Evolutionary conservation across 495 filamentous ascomycete genomes (phyloP), one percentile per base, ranked within the genome.

Genomic region (Talaromyces stipitatus): DNA sequence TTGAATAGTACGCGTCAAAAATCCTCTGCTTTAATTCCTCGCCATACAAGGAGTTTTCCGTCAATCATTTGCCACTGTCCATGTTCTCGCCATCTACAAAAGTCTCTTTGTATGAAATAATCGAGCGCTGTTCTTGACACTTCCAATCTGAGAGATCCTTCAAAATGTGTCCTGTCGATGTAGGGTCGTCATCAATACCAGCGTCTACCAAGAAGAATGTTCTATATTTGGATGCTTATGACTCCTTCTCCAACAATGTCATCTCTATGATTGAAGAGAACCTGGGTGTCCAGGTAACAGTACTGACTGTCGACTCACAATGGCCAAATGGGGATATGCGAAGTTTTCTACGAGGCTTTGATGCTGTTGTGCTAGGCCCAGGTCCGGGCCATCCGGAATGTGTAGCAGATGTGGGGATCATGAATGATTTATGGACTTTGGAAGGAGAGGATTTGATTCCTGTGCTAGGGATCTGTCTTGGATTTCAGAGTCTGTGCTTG

Each of bases 241-340:
- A 97, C 72, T 96, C 92, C 54, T 97, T 96, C 74, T 86, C 92
- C 43, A 89, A 95, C 72, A 97, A 96, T 75, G 92, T 97, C 58
- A 81, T 92, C 45, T 79, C 85, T 14, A 83, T 94, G 61, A 78
- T 97, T 16, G 76, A 84, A 59, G 82, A 86, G 8, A 74, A 75
- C 14, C 72, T 91, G 9, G 68, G 73, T 50, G 89, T 80, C 24
- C 73, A 83, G 22, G 86, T 96, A 48, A 83, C 81, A 6, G 79
- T 85, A 11, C 77, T 95, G 58, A 82, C 82, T 55, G 91, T 92
- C 61, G 89, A 94, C 63, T 61, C 67, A 41, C 52, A 75, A 76
- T 78, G 75, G 72, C 68, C 71, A 0, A 60, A 72, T 46, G 66
- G 64, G 4, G 69, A 69, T 48, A 77, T 82, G 59, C 56, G 58